A percentile compares a stretch with the other conserved stretches of the same genome.
Conservation (phyloP, 352 stramenopile genomes). For the Globisporangium nagaii region DNA sequence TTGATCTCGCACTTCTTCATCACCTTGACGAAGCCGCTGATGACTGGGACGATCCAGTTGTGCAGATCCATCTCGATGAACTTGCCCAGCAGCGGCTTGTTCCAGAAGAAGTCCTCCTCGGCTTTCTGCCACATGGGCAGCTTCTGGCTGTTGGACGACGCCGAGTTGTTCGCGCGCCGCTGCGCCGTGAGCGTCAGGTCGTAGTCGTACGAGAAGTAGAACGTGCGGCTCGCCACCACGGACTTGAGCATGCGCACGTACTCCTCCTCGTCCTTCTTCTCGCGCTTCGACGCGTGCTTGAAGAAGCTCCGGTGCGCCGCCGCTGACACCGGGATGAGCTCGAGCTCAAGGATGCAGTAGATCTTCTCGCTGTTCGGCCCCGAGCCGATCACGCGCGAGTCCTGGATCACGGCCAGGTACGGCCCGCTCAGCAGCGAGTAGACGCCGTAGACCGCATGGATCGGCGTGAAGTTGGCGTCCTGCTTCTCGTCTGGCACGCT, state of each 20-base stretch:
- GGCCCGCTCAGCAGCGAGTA: constrained; percentile 57
- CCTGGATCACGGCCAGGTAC: constrained; percentile 49
- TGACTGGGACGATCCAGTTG: constrained; percentile 64
- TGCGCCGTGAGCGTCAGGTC: constrained; percentile 61
- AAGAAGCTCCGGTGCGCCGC: constrained; percentile 43
- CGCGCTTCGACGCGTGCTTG: constrained; percentile 45
- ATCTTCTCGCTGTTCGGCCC: constrained; percentile 53
- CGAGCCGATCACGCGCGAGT: constrained; percentile 56
- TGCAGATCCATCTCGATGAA: constrained; percentile 48
- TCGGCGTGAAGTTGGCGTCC: constrained; percentile 23
- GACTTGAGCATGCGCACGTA: constrained; percentile 58
- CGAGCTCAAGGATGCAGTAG: constrained; percentile 47
- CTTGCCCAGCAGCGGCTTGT: constrained; percentile 59
- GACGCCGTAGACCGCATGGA: constrained; percentile 59
- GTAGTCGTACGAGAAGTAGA: constrained; percentile 72
- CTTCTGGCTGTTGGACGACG: constrained; percentile 16
- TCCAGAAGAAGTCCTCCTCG: constrained; percentile 93
- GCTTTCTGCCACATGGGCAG: constrained; percentile 49
- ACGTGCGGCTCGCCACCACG: constrained; percentile 39
- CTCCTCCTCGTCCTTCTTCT: constrained; percentile 45
- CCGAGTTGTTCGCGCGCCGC: constrained; percentile 23
- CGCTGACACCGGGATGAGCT: constrained; percentile 45
- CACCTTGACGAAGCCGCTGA: constrained; percentile 66
- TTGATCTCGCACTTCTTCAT: constrained; percentile 60
- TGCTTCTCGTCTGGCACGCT: constrained; percentile 32